Evolutionary conservation across 768 basidiomycete genomes (phyloP).

Genomic region (Rhodotorula paludigena): DNA sequence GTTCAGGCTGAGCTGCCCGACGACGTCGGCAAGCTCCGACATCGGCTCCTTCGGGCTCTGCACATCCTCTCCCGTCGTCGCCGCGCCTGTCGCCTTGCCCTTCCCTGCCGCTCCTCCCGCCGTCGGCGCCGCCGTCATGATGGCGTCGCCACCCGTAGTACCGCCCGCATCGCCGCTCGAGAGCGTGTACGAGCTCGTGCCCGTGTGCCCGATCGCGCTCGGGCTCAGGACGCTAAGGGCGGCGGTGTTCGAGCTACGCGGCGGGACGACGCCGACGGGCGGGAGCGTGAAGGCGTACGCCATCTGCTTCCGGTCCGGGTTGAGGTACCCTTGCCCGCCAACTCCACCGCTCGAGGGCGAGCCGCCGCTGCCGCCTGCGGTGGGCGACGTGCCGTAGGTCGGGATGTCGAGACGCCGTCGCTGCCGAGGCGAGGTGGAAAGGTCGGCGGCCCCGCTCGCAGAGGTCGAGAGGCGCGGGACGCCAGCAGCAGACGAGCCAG

Average conservation of each 20-base stretch:
- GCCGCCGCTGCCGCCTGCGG: background rate
- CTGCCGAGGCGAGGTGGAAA: slow-evolving; percentile 37
- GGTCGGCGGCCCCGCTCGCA: background rate
- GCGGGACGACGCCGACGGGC: background rate
- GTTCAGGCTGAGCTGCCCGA: slow-evolving; percentile 80
- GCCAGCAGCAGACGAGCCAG: background rate
- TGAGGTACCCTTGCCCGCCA: background rate
- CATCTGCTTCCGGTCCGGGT: slow-evolving; percentile 28
- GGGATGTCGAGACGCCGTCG: slow-evolving; percentile 36
- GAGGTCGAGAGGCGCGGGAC: background rate
- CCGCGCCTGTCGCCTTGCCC: background rate
- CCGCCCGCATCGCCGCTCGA: background rate
- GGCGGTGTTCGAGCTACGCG: background rate
- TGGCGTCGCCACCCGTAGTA: no score
- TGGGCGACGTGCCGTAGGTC: background rate
- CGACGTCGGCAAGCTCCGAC: slow-evolving; percentile 58
- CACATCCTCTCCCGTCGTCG: slow-evolving; percentile 30
- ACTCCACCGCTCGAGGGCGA: background rate
- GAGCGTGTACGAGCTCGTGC: slow-evolving; percentile 15
- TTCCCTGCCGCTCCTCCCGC: background rate
- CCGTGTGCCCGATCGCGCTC: slow-evolving; percentile 27
- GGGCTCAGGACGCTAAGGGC: background rate
- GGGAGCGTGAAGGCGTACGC: slow-evolving; percentile 26
- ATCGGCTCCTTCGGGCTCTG: slow-evolving; percentile 46
- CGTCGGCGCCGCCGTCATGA: no score